Evolutionary conservation across 495 filamentous ascomycete species (phyloP).

Genomic region (Podospora sp.): DNA sequence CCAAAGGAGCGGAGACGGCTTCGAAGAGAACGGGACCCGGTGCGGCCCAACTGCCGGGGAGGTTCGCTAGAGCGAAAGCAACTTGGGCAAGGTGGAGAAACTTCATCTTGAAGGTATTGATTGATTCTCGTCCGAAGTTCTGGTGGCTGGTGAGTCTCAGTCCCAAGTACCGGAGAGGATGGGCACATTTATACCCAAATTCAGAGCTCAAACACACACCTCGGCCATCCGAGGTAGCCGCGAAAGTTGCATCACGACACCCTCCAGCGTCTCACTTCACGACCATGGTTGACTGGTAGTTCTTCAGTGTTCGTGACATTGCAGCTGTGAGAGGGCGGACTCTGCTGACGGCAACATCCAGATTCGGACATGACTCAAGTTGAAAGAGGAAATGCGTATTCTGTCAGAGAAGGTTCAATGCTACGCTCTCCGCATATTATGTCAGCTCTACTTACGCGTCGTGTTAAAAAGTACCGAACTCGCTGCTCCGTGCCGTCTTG

Average conservation of each 20-base stretch:
- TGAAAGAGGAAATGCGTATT: background rate
- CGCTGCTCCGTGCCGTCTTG: background rate
- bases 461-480: background rate
- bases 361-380: background rate
- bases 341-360: background rate
- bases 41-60: constrained; percentile 11
- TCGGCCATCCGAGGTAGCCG: too few relatives aligned
- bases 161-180: background rate
- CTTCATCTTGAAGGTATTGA: background rate
- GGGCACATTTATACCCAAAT: background rate
- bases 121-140: too few relatives aligned
- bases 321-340: background rate
- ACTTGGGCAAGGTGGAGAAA: background rate
- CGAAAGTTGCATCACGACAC: background rate
- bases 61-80: background rate
- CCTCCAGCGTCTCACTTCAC: too few relatives aligned
- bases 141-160: too few relatives aligned
- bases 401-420: background rate
- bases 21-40: background rate
- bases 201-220: too few relatives aligned
- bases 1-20: background rate
- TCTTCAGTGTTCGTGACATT: background rate
- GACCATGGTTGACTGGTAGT: background rate
- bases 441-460: background rate
- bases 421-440: background rate